Evolutionary conservation across 2,329 filamentous ascomycete genomes (phyloP), one percentile per base, ranked within the genome.

Genomic region (Celoporthe dispersa): DNA sequence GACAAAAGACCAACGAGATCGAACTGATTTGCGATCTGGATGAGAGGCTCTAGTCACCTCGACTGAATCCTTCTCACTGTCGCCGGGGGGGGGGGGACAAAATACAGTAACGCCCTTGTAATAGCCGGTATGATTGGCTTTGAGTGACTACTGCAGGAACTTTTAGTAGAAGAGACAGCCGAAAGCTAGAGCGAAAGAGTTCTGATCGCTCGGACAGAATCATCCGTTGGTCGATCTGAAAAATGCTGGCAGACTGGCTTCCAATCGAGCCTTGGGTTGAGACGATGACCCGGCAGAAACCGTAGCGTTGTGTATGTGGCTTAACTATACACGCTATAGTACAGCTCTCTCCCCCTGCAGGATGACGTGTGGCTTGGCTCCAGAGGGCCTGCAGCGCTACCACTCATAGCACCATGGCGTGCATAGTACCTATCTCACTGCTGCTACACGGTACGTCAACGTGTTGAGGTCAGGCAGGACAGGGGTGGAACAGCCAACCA

Each of bases 251-350:
- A 61, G 33, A 37, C 33, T 41, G n/a, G 19, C 33, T 37, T 19
- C 59, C 37, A 44, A 25, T 48, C 41, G 41, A n/a, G 22, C 37
- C 39, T 57, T 37, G 53, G n/a, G 55, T 60, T 67, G 66, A 61
- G 69, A 67, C 62, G 25, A 60, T 62, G 62, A 67, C 68, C 57
- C 61, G 59, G 69, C 66, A 68, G 69, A 65, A 19, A 31, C 60
- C 44, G 48, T 37, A 60, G 60, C 39, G 57, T 35, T 48, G 63
- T 60, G 68, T n/a, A n/a, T 64, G 39, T 64, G 62, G 62, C 62
- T 67, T 68, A 48, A 48, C 41, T 14, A 44, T 44, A n/a, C 44
- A 48, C 44, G 44, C 44, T n/a, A 48, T n/a, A 22, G 44, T 48
- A 57, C 33, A 62, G 25, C 55, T 68, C 37, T 68, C 11, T 8